Base-by-base conservation (phyloP, 2,329 filamentous ascomycete species). In the Calonectria ilicicola region DNA sequence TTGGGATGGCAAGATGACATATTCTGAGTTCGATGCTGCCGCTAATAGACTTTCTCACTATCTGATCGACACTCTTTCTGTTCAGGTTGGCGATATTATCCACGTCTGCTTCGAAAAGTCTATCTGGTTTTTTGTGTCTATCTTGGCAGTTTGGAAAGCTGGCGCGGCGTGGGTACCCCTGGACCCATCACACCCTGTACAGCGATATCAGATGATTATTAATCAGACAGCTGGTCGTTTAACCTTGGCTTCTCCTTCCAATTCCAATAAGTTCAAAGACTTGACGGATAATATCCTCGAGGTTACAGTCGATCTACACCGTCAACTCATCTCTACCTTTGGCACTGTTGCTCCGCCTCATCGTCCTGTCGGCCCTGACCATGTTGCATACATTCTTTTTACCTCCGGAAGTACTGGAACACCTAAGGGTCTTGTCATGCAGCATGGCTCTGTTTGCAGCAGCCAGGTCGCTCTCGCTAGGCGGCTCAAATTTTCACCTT, bases 151-250 rank as follows among this genome's bases (percentile, higher is more conserved):
- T 1, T 70, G 84, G 44, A 84, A 83, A 53, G 79, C 82, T 40
- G 83, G 83, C 2, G 81, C 63, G 0, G 76, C 78, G 12, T 80
- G 78, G 63, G 74, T 76, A 14, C 81, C 83, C 0, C 68, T 86
- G 2, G 84, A 86, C 58, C 81, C 84, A 14, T 81, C 82, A 44
- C 75, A 84, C 63, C 85, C 86, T 0, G 81, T 82, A 14, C 66
- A 63, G 9, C 67, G 74, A 19, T 63, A 65, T 9, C 26, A 47
- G 49, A 49, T 49, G 15, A 65, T 72, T 2, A 29, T 51, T 12
- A 3, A 47, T 2, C 56, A 68, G 21, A 63, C 62, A 6, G 23
- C 12, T 4, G 51, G 35, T n/a, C 62, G 32, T 4, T 35, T 72
- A 8, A 49, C 49, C 2, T 21, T 66, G 8, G 60, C 23, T 2